Base-by-base conservation (phyloP, 441 rosid species). In the Gossypium aridum region DNA sequence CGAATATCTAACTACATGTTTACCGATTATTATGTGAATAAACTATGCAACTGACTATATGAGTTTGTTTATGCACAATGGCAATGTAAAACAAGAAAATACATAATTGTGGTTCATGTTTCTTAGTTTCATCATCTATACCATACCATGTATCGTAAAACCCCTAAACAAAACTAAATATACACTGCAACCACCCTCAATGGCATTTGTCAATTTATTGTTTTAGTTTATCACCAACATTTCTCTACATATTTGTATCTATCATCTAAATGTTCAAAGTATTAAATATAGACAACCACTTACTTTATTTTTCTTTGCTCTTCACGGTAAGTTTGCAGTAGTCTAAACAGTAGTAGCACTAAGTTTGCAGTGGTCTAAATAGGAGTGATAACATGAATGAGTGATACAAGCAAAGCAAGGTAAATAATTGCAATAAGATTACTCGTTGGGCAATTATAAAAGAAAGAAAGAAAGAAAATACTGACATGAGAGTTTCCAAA, bases 401-500 rank as follows among this genome's bases (percentile, higher is more conserved):
- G 64, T 60, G 26, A 59, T 22, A 59, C 17, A 60, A 60, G 64
- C 64, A 60, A 60, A 22, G 64, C 31, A 59, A 60, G 10, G 34
- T 14, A 59, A 59, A 60, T 60, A 60, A 25, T 14, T 4, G 37
- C 26, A 23, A 60, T 25, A 34, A 57, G 28, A 25, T 4, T 25
- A 60, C 34, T 60, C 28, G 37, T 23, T 60, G 64, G 64, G 64
- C 17, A 60, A 13, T 25, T 25, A 25, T 25, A 25, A 23, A 23
- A 2, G 25, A 20, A 61, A 25, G 16, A 62, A 62, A 16, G 39
- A 34, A 34, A 19, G 2, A 19, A 64, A 39, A 63, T 45, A 83
- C 88, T 84, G 83, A 89, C 91, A 87, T 70, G 62, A 87, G 83
- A 72, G 49, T 56, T 47, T 83, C 71, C 76, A 85, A 68, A 54